Evolutionary conservation across 345 rosid genomes (phyloP).

Genomic region (Laguncularia racemosa): DNA sequence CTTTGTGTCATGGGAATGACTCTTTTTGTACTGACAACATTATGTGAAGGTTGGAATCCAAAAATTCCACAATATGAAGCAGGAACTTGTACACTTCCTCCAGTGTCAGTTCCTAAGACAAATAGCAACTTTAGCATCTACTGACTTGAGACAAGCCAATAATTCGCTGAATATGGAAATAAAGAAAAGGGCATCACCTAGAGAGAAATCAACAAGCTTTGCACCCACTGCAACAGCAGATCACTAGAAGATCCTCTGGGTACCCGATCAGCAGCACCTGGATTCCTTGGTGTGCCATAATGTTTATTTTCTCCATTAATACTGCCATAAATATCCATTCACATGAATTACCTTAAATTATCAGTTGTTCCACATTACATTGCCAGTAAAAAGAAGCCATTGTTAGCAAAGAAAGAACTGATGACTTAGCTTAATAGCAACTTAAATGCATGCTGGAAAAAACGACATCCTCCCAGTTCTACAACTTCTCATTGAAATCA

Average conservation of each 20-base stretch:
- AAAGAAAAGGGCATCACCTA: conserved; percentile 3
- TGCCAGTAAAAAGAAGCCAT: too few species aligned
- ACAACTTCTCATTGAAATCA: too few species aligned
- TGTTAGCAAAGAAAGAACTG: too few species aligned
- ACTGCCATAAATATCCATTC: conserved; percentile 1
- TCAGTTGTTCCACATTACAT: too few species aligned
- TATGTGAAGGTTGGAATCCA: conserved; percentile 15
- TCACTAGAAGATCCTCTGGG: conserved; percentile 20
- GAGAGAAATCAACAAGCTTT: conserved; percentile 11
- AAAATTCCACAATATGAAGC: conserved; percentile 15
- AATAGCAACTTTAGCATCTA: background rate
- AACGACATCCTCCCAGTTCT: too few species aligned
- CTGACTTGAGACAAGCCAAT: background rate
- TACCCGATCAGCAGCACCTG: conserved; percentile 7
- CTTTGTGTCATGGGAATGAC: conserved; percentile 6
- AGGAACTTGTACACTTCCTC: conserved; percentile 13
- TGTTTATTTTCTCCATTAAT: conserved; percentile 14
- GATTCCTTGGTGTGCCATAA: conserved; percentile 13
- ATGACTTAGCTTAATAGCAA: too few species aligned
- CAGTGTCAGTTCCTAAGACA: conserved; percentile 12
- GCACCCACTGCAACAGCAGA: conserved; percentile 17
- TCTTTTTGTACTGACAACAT: conserved; percentile 3
- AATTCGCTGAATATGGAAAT: background rate
- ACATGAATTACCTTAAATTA: too few species aligned
- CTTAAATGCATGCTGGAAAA: too few species aligned